Conservation (phyloP, 2,329 filamentous ascomycete species). For the Penicillium capsulatum region DNA sequence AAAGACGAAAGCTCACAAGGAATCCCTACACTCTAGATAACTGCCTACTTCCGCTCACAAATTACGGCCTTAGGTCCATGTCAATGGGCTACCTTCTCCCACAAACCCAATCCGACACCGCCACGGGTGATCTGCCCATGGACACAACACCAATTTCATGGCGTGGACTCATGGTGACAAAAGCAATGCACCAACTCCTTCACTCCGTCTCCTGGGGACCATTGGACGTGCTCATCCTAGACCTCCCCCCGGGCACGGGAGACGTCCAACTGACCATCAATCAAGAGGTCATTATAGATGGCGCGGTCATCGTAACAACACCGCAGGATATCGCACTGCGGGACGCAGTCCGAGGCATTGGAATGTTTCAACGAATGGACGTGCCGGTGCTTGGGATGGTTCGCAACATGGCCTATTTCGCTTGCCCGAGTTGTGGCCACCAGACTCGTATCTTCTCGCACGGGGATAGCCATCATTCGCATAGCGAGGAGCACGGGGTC, state of each 20-base stretch:
- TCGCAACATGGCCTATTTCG: slow-evolving; percentile 85
- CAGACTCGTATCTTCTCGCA: slow-evolving; percentile 70
- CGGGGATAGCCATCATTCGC: slow-evolving; percentile 22
- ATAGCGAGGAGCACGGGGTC: slow-evolving; percentile 56
- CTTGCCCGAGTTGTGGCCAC: slow-evolving; percentile 71
- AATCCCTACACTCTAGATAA: slow-evolving; percentile 27
- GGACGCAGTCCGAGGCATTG: slow-evolving; percentile 85
- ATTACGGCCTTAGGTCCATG: slow-evolving; percentile 97
- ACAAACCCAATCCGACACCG: slow-evolving; percentile 26
- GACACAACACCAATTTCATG: slow-evolving; percentile 75
- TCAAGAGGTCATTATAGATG: slow-evolving; percentile 86
- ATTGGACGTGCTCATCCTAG: slow-evolving; percentile 81
- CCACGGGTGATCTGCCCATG: slow-evolving; percentile 33
- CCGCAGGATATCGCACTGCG: slow-evolving; percentile 90
- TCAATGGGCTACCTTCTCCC: slow-evolving; percentile 90
- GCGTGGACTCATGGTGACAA: slow-evolving; percentile 97
- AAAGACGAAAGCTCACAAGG: slow-evolving; percentile 9
- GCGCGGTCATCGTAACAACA: slow-evolving; percentile 80
- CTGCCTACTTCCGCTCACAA: slow-evolving; percentile 76
- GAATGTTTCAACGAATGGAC: slow-evolving; percentile 84
- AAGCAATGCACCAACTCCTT: slow-evolving; percentile 89
- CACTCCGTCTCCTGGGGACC: slow-evolving; percentile 93
- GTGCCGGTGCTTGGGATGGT: slow-evolving; percentile 78
- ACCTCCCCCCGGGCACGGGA: slow-evolving; percentile 89
- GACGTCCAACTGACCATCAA: slow-evolving; percentile 97